Percentiles rank a stretch among this genome's conserved stretches.
These are phyloP conservation scores for Fusarium paranaense DNA, from an alignment of 2,329 filamentous ascomycete genomes.

Conservation along the genomic window DNA sequence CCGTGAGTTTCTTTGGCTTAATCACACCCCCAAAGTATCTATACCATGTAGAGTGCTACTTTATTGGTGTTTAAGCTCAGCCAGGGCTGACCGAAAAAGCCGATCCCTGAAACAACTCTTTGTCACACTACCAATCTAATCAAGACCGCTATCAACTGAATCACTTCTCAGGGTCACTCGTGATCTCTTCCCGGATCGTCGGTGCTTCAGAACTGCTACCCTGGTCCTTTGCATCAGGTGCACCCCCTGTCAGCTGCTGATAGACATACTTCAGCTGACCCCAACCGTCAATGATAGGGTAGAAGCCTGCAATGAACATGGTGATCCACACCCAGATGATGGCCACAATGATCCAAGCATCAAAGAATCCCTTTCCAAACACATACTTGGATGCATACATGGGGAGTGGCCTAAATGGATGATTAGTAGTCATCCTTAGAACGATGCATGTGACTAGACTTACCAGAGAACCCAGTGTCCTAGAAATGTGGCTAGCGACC, in stretches of 20 bases:
- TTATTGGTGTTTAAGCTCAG: too few species aligned
- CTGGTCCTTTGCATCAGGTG: background rate
- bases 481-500: constrained; percentile 62
- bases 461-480: constrained; percentile 64
- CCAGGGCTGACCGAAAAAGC: too few species aligned
- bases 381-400: constrained; percentile 66
- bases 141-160: too few species aligned
- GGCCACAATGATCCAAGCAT: constrained; percentile 61
- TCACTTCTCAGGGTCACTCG: background rate
- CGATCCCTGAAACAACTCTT: too few species aligned
- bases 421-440: too few species aligned
- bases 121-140: too few species aligned
- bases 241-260: background rate
- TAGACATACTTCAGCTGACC: constrained; percentile 29
- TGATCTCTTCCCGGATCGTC: background rate
- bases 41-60: too few species aligned
- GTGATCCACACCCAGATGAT: constrained; percentile 67
- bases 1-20: too few species aligned
- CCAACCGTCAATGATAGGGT: constrained; percentile 61
- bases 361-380: constrained; percentile 61
- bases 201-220: background rate
- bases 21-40: too few species aligned
- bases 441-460: background rate
- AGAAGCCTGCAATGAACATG: constrained; percentile 61
- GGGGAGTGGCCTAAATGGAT: constrained; percentile 60